A percentile compares a stretch with the other conserved stretches of the same genome.
Conservation (phyloP, 202 grass and related monocot species). For the Zoysia matrella region DNA sequence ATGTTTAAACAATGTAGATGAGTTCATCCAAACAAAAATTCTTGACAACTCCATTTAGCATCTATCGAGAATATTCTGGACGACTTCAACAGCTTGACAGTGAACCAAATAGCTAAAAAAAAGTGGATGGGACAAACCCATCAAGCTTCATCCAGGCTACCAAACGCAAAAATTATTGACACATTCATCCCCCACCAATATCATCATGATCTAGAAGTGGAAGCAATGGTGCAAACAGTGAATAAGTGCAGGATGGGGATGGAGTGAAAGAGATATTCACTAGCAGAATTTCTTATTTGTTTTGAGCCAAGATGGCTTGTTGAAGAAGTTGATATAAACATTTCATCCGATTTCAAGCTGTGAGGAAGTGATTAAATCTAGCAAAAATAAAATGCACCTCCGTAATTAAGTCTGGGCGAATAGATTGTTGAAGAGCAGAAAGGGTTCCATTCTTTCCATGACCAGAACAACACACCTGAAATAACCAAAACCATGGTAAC, state of each 20-base stretch:
- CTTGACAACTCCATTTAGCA: no score
- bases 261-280: neutral
- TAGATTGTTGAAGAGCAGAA: conserved; percentile 91
- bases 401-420: conserved; percentile 91
- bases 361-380: conserved; percentile 10
- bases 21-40: no score
- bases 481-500: conserved; percentile 36
- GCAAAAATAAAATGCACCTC: conserved; percentile 58
- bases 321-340: neutral
- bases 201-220: neutral
- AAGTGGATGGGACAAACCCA: no score
- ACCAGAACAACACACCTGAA: conserved; percentile 96
- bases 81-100: no score
- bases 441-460: conserved; percentile 97
- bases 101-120: no score
- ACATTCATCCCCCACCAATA: neutral
- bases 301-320: neutral
- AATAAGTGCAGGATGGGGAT: neutral
- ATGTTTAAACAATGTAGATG: no score
- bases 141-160: no score
- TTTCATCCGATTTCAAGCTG: neutral
- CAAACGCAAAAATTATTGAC: neutral
- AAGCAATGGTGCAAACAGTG: neutral
- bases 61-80: no score
- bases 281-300: neutral